Conservation (phyloP, 2,329 filamentous ascomycete species). For the Volutella citrinella region DNA sequence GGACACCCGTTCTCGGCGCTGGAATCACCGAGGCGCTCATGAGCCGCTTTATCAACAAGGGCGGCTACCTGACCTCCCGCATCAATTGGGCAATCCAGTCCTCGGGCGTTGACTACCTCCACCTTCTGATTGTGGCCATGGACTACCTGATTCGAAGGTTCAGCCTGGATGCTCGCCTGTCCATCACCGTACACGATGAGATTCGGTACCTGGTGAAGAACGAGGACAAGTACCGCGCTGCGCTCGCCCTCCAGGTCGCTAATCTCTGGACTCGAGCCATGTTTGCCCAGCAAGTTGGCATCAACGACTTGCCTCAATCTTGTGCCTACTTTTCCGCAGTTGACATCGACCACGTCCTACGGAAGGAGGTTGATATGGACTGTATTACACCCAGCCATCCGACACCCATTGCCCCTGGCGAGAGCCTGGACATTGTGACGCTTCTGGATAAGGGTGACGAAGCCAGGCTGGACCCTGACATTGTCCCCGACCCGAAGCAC, state of each 20-base stretch:
- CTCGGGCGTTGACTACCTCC: constrained; percentile 93
- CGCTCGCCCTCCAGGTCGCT: constrained; percentile 88
- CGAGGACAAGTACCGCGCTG: constrained; percentile 81
- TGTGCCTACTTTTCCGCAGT: constrained; percentile 96
- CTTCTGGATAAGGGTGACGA: constrained; percentile 69
- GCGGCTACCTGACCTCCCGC: constrained; percentile 89
- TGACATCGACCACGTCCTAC: constrained; percentile 91
- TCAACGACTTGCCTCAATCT: constrained; percentile 87
- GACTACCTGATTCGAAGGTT: constrained; percentile 86
- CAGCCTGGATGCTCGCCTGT: constrained; percentile 78
- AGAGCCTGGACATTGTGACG: constrained; percentile 78
- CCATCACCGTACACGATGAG: constrained; percentile 96
- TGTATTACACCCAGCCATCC: constrained; percentile 89
- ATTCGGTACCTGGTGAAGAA: constrained; percentile 89
- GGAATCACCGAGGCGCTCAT: constrained; percentile 96
- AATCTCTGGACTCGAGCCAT: constrained; percentile 97
- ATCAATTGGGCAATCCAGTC: constrained; percentile 99
- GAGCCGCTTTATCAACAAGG: constrained; percentile 80
- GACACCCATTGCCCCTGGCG: constrained; percentile 74
- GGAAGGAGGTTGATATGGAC: constrained; percentile 98
- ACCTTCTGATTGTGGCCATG: constrained; percentile 91
- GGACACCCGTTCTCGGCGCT: constrained; percentile 88
- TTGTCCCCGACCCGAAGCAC: constrained; percentile 49
- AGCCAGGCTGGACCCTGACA: constrained; percentile 66
- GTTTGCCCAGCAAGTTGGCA: constrained; percentile 96